Evolutionary conservation across 495 filamentous ascomycete genomes (phyloP).

Genomic region (Neurospora discreta): DNA sequence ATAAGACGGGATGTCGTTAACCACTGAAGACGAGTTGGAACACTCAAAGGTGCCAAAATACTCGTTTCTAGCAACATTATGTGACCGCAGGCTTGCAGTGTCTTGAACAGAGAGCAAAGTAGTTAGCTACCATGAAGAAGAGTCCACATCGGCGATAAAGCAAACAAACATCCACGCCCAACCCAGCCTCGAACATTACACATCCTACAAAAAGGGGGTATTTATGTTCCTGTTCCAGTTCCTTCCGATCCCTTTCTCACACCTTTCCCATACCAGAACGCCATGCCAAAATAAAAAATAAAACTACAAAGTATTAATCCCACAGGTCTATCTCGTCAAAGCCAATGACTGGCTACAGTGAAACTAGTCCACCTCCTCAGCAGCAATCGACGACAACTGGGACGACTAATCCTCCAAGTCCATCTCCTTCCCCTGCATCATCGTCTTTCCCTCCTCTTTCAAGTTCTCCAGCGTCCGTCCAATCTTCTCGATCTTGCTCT

Average conservation of each 20-base stretch:
- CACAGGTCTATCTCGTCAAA: neutral
- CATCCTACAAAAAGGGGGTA: neutral
- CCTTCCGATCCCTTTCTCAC: neutral
- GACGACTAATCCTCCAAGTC: constrained; percentile 20
- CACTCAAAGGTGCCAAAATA: neutral
- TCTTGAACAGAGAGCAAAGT: neutral
- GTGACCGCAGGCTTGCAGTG: neutral
- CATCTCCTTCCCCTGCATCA: constrained; percentile 43
- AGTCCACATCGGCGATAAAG: neutral
- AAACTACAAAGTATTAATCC: neutral
- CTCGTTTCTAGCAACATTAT: neutral
- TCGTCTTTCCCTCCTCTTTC: constrained; percentile 41
- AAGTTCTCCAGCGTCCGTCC: constrained; percentile 44
- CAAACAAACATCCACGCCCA: neutral
- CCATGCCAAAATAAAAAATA: neutral
- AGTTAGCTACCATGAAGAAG: neutral
- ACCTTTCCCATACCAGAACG: neutral
- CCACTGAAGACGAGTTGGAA: neutral
- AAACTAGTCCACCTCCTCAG: neutral
- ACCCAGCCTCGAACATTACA: neutral
- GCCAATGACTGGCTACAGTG: neutral
- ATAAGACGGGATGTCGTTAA: neutral
- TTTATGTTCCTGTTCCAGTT: neutral
- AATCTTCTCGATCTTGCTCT: constrained; percentile 41
- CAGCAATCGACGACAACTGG: neutral